A percentile compares a stretch with the other conserved stretches of the same genome.
phyloP scores from a whole-genome alignment of 305 asterid species.

The Solanum chacoense region DNA sequence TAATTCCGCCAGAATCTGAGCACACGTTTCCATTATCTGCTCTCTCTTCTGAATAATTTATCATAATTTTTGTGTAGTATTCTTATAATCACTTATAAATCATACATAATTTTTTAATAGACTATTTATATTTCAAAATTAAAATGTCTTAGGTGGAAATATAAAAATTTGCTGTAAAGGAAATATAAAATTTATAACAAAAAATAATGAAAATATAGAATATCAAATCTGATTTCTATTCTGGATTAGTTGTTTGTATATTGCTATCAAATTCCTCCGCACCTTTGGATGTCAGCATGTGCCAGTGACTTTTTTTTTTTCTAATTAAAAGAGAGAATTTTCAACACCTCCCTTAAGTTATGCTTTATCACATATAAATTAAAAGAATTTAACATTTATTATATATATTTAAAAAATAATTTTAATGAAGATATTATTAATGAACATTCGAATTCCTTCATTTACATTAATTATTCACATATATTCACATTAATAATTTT shows the following conservation, averaged over 20 bases:
- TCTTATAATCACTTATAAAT: not conserved
- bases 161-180: not conserved
- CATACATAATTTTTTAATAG: too few species aligned
- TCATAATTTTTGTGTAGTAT: not conserved
- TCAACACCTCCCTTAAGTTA: not conserved
- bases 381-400: too few species aligned
- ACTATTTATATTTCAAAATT: too few species aligned
- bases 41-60: not conserved
- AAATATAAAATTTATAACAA: not conserved
- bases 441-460: not conserved
- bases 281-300: not conserved
- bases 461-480: not conserved
- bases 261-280: not conserved
- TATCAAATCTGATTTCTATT: not conserved
- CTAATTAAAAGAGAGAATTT: not conserved
- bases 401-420: too few species aligned
- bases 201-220: not conserved
- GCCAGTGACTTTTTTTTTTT: not conserved
- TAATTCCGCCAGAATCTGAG: not conserved
- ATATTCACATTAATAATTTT: too few species aligned
- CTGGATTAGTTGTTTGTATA: not conserved
- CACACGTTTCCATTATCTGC: not conserved
- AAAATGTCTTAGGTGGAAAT: not conserved
- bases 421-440: too few species aligned
- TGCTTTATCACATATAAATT: not conserved